These are phyloP conservation scores for Xylaria intraflava DNA, from an alignment of 495 filamentous ascomycete species.

Conservation along the genomic window DNA sequence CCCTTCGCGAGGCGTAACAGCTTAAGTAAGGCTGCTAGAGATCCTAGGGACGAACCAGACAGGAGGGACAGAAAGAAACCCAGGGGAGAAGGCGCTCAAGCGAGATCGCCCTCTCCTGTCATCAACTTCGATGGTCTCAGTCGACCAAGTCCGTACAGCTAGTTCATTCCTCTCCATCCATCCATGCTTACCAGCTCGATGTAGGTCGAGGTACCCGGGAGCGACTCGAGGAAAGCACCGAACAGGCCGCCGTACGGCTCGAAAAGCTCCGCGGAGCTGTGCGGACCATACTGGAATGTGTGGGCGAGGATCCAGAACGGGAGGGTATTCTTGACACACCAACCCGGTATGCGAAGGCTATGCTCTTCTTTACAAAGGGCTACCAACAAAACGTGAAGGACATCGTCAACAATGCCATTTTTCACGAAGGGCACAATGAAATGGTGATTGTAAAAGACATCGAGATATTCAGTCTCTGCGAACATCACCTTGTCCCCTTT, in stretches of 20 bases:
- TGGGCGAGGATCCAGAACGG: conserved; percentile 90
- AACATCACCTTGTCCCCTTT: conserved; percentile 97
- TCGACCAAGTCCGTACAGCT: conserved; percentile 51
- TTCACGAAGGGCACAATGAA: conserved; percentile 95
- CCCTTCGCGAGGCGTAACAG: conserved; percentile 38
- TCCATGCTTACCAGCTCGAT: not conserved
- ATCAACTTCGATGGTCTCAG: conserved; percentile 73
- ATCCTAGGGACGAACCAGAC: conserved; percentile 64
- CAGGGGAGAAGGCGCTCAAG: conserved; percentile 18
- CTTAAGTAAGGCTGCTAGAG: conserved; percentile 63
- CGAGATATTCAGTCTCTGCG: conserved; percentile 90
- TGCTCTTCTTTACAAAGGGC: conserved; percentile 98
- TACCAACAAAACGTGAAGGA: conserved; percentile 94
- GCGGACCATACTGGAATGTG: conserved; percentile 84
- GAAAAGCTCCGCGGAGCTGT: conserved; percentile 79
- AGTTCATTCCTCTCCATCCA: conserved; percentile 10
- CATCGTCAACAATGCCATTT: conserved; percentile 90
- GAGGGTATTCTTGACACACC: conserved; percentile 86
- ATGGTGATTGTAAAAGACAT: conserved; percentile 97
- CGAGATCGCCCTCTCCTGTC: conserved; percentile 52
- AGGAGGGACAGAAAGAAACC: conserved; percentile 31
- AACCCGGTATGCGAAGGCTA: conserved; percentile 86
- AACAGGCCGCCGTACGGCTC: conserved; percentile 63
- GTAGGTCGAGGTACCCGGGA: conserved; percentile 71
- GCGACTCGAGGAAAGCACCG: conserved; percentile 68